Conservation (phyloP, 208 protist species). For the Trypanosoma mega region DNA sequence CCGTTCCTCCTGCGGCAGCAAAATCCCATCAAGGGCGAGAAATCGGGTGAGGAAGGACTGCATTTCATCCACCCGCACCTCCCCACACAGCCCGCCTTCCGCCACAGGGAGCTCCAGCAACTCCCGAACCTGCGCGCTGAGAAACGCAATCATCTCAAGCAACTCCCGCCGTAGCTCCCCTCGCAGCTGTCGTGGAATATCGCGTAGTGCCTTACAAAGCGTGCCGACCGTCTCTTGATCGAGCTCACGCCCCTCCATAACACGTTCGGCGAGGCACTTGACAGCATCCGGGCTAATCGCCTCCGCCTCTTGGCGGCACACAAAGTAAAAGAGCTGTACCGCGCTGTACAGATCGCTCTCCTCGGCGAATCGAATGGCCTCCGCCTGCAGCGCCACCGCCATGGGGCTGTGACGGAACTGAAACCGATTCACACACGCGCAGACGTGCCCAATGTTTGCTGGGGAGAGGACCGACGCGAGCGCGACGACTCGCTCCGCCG, state of each 20-base stretch:
- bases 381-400: conserved; percentile 51
- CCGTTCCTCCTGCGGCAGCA: conserved; percentile 20
- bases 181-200: conserved; percentile 36
- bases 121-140: conserved; percentile 38
- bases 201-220: conserved; percentile 42
- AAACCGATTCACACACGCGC: conserved; percentile 48
- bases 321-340: conserved; percentile 63
- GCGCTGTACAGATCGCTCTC: conserved; percentile 58
- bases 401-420: conserved; percentile 32
- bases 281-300: conserved; percentile 50
- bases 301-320: conserved; percentile 54
- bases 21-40: conserved; percentile 25
- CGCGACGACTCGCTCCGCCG: conserved; percentile 34
- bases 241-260: conserved; percentile 48
- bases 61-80: conserved; percentile 28
- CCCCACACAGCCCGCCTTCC: conserved; percentile 46
- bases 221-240: conserved; percentile 46
- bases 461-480: conserved; percentile 40
- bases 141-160: conserved; percentile 36
- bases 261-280: conserved; percentile 67
- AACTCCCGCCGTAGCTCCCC: conserved; percentile 42
- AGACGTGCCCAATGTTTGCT: conserved; percentile 44
- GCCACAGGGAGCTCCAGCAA: conserved; percentile 36
- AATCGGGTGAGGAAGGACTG: conserved; percentile 36
- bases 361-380: conserved; percentile 66